Evolutionary conservation across 371 early-diverging fungal species (phyloP), one percentile per base, ranked within the genome.

Genomic region (Saksenaea vasiformis): DNA sequence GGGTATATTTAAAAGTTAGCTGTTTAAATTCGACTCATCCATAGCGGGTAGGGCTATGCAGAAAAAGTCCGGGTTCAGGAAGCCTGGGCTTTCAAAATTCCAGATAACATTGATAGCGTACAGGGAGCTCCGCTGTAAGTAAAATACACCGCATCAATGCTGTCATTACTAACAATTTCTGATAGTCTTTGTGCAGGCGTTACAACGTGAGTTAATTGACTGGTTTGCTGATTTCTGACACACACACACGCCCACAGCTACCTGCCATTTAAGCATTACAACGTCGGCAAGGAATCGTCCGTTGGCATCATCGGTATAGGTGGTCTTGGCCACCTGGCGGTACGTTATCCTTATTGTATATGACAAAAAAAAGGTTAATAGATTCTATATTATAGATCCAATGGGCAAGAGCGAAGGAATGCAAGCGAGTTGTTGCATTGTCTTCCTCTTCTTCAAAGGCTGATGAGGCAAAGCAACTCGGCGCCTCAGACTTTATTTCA

Each of bases 261-360:
- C 65, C 55, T 76, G 19, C 89, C 90, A 5, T 74, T 90, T 64
- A 76, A 75, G 65, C 67, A 77, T 26, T 63, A 79, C 54, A 71
- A 76, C 15, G 67, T 82, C 60, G 76, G 76, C 24, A 72, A 82
- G 1, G 75, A 78, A 28, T 71, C 78, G 60, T 67, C 65, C 1
- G 90, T 92, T 56, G 91, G 90, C 39, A 73, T 92, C 19, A 73
- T 88, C 27, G 92, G 90, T 10, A 88, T 91, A 58, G 92, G 92
- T 38, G 92, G 92, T 15, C 73, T 92, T 26, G 92, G 92, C 15
- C 92, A 91, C 47, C 68, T 91, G 70, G 90, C 83, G 19, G 73
- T 74, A 22, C 22, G 51, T 47, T 47, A 22, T 22, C 11, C n/a
- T 8, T 5, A 8, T 22, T 26, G 15, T 22, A 22, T 31, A 31